These are phyloP conservation scores for Talaromyces borbonicus DNA, from an alignment of 495 filamentous ascomycete genomes.

Conservation along the genomic window DNA sequence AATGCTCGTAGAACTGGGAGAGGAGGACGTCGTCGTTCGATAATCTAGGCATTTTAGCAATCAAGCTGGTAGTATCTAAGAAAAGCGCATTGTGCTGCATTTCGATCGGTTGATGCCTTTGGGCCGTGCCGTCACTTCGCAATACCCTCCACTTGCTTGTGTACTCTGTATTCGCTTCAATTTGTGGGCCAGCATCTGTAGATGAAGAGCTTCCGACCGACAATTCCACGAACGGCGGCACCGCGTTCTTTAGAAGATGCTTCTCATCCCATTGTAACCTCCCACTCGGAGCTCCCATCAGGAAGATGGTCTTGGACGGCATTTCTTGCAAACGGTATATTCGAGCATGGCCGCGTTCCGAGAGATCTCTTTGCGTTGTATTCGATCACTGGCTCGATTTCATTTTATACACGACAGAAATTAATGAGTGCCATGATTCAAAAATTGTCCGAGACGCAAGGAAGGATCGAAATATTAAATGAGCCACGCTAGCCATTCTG, in stretches of 20 bases:
- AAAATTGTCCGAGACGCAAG: background rate
- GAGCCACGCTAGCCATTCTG: no score
- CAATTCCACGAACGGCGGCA: conserved; percentile 35
- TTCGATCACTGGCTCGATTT: no score
- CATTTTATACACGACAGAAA: no score
- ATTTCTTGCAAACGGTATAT: conserved; percentile 17
- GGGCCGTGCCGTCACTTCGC: background rate
- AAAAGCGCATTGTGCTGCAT: conserved; percentile 32
- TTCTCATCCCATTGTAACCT: conserved; percentile 45
- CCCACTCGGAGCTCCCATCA: conserved; percentile 52
- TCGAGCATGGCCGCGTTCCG: background rate
- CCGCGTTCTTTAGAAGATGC: conserved; percentile 37
- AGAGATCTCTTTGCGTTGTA: no score
- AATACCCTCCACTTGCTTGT: conserved; percentile 34
- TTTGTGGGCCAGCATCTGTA: no score
- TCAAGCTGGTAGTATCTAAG: conserved; percentile 35
- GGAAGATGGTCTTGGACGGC: conserved; percentile 43
- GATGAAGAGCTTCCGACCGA: background rate
- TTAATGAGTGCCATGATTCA: no score
- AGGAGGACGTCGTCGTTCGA: conserved; percentile 33
- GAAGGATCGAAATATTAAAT: no score
- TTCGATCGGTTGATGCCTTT: conserved; percentile 4
- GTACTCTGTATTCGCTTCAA: no score
- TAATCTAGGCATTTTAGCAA: conserved; percentile 1
- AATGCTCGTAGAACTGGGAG: conserved; percentile 65